Evolutionary conservation across 2,329 filamentous ascomycete genomes (phyloP).

Genomic region (Phaeosphaeriaceae sp.): DNA sequence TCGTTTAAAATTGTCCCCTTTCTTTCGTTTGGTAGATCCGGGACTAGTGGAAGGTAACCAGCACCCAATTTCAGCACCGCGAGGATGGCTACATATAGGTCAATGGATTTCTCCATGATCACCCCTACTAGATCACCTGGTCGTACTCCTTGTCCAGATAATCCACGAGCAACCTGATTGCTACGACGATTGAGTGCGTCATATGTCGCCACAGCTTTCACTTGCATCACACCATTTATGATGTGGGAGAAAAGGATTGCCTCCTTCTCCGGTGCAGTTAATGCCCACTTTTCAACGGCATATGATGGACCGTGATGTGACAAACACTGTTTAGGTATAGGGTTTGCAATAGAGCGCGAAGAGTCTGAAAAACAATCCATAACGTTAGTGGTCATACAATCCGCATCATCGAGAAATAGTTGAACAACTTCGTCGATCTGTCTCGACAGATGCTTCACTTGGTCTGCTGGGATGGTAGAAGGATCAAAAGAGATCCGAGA

Average conservation of each 20-base stretch:
- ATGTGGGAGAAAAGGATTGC: conserved; percentile 71
- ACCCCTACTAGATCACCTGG: conserved; percentile 71
- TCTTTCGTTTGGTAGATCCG: conserved; percentile 70
- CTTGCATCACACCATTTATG: conserved; percentile 35
- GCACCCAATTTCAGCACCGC: conserved; percentile 76
- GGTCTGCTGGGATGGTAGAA: conserved; percentile 59
- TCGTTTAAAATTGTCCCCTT: conserved; percentile 67
- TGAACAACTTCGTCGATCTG: conserved; percentile 66
- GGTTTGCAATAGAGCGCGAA: conserved; percentile 51
- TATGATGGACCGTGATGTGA: conserved; percentile 38
- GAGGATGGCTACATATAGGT: conserved; percentile 76
- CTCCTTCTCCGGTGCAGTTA: conserved; percentile 56
- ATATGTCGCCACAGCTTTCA: conserved; percentile 65
- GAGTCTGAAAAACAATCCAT: conserved; percentile 25
- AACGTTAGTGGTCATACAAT: conserved; percentile 40
- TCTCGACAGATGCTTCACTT: conserved; percentile 62
- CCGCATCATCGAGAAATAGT: conserved; percentile 49
- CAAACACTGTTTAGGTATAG: conserved; percentile 33
- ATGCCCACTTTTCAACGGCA: conserved; percentile 63
- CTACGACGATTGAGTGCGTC: conserved; percentile 66
- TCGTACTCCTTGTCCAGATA: conserved; percentile 57
- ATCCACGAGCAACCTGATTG: conserved; percentile 66
- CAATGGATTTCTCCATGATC: conserved; percentile 75
- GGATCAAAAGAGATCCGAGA: conserved; percentile 63
- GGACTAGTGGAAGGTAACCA: conserved; percentile 80